Base-by-base conservation (phyloP, 768 basidiomycete genomes). In the Dentipellis fragilis region DNA sequence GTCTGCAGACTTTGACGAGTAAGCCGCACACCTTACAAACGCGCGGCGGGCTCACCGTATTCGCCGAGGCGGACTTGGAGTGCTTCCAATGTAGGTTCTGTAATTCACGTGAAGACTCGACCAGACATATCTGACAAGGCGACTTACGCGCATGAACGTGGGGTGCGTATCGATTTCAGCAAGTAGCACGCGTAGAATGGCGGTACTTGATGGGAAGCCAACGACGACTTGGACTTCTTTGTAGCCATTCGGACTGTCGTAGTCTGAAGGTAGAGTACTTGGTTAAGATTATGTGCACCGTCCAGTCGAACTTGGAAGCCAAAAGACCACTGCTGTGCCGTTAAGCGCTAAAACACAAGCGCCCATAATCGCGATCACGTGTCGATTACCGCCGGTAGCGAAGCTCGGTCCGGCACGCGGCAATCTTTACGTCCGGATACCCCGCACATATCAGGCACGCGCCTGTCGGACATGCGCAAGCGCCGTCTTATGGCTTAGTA, bases 111-210 rank as follows among this genome's bases (percentile, higher is more conserved):
- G 42, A 45, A 16, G 42, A 16, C 4, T 19, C n/a, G 1, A 4
- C n/a, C 6, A 3, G 19, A 19, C 42, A 45, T 45, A 45, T 19
- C 29, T 45, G n/a, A 45, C 10, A 45, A 29, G n/a, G 19, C 7
- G 42, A 45, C 11, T 61, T 58, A 74, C 73, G 72, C 67, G 21
- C 72, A 78, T 8, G 83, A 75, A 19, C 71, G 69, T 0, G 80
- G 73, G 0, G 75, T 78, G 23, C 80, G 75, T 2, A 81, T 67
- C 0, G 87, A 88, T 64, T 84, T 84, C 22, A 93, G 74, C 0
- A 93, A 76, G 66, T 93, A 93, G 66, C 89, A 91, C 3, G 87
- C 85, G 65, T 93, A 93, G 67, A 93, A 89, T 0, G 75, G 62
- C 0, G 85, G 85, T 59, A 82, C 79, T 2, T 66, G 64, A 59